Conservation (phyloP, 2,329 filamentous ascomycete genomes). For the Colletotrichum tofieldiae region DNA sequence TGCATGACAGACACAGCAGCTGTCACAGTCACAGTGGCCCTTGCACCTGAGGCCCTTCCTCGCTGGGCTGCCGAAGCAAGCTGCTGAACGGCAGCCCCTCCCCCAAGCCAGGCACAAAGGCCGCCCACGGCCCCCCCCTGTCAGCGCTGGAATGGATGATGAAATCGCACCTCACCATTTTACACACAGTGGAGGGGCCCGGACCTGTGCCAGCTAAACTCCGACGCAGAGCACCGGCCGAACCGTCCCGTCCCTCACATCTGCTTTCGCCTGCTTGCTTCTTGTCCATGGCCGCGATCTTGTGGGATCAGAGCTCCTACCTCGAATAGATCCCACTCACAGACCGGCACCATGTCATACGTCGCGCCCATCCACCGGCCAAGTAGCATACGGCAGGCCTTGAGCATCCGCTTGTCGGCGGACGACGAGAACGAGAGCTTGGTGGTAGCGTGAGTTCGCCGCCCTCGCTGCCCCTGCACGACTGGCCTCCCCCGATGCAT, state of each 20-base stretch:
- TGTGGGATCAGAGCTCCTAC: slow-evolving; percentile 38
- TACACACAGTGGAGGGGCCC: slow-evolving; percentile 13
- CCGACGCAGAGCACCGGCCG: slow-evolving; percentile 33
- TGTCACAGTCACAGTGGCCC: background rate
- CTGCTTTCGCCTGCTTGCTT: background rate
- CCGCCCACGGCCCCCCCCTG: background rate
- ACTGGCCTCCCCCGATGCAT: background rate
- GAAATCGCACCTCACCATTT: slow-evolving; percentile 20
- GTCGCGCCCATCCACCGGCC: slow-evolving; percentile 93
- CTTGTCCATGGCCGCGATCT: slow-evolving; percentile 28
- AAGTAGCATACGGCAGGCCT: slow-evolving; percentile 90
- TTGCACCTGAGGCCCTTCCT: background rate
- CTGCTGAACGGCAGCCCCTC: background rate
- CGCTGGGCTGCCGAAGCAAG: background rate
- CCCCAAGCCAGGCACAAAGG: background rate
- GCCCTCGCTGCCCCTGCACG: slow-evolving; percentile 24
- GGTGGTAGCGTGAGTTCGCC: slow-evolving; percentile 83
- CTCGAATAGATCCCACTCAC: slow-evolving; percentile 20
- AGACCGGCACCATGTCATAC: slow-evolving; percentile 81
- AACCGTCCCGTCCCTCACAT: slow-evolving; percentile 11
- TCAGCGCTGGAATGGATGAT: slow-evolving; percentile 33
- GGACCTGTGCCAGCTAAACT: slow-evolving; percentile 38
- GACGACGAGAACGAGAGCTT: slow-evolving; percentile 80
- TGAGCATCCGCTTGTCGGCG: slow-evolving; percentile 81
- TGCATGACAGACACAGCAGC: background rate